Percentiles rank a stretch among this genome's conserved stretches.
These are phyloP conservation scores for Tuber melanosporum DNA, from an alignment of 495 filamentous ascomycete genomes.

Conservation along the genomic window DNA sequence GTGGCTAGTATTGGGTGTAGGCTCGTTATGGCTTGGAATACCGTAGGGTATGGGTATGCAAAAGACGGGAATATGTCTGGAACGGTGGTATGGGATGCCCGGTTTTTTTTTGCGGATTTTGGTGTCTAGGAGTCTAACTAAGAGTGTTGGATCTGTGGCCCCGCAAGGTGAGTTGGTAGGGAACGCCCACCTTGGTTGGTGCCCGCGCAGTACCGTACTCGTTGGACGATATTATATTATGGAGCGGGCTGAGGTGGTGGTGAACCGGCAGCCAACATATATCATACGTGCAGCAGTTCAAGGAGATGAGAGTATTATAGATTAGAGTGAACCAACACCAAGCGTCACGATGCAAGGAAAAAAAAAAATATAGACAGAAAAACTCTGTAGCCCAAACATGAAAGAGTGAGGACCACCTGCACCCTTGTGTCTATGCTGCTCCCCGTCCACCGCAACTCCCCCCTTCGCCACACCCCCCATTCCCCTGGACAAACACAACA, in stretches of 20 bases:
- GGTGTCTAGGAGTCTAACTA: not conserved
- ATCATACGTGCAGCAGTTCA: not conserved
- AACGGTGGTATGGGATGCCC: not conserved
- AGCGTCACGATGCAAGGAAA: not conserved
- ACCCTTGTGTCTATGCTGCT: not conserved
- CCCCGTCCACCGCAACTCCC: not conserved
- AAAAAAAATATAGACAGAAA: not conserved
- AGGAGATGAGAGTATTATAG: not conserved
- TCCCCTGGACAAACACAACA: conserved; percentile 39
- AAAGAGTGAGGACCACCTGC: not conserved
- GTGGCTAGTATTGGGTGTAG: too few relatives aligned
- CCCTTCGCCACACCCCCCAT: conserved; percentile 1
- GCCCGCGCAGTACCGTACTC: too few relatives aligned
- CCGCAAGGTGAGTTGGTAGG: not conserved
- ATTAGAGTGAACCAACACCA: not conserved
- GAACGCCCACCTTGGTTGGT: not conserved
- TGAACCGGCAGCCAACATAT: not conserved
- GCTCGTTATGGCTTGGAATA: too few relatives aligned
- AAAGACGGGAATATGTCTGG: too few relatives aligned
- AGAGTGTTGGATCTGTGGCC: not conserved
- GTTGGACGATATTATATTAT: not conserved
- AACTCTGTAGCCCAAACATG: not conserved
- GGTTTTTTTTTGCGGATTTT: not conserved
- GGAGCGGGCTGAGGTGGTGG: not conserved
- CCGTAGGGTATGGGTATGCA: too few relatives aligned